Evolutionary conservation across 768 basidiomycete species (phyloP).

Genomic region (Multifurca ochricompacta): DNA sequence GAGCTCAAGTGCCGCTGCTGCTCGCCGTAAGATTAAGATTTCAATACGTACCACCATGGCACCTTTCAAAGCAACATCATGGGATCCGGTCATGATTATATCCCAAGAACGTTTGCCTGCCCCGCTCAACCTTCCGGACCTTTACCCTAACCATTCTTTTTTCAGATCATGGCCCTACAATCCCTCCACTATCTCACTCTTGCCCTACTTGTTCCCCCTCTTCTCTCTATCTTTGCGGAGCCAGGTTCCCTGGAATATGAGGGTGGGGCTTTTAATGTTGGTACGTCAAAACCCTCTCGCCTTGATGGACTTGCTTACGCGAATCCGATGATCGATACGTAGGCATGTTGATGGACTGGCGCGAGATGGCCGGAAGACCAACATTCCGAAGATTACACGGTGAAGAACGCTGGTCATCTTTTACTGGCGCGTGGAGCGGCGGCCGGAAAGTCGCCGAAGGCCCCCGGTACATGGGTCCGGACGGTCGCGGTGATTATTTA

Average conservation of each 20-base stretch:
- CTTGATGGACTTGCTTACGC: neutral
- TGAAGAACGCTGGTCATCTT: constrained; percentile 56
- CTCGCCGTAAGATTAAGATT: neutral
- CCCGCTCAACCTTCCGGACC: neutral
- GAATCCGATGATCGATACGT: constrained; percentile 1
- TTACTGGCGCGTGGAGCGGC: constrained; percentile 72
- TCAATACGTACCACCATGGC: constrained; percentile 25
- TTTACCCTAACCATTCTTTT: constrained; percentile 8
- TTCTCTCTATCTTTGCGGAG: constrained; percentile 70
- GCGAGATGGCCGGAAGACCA: constrained; percentile 82
- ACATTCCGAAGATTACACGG: constrained; percentile 63
- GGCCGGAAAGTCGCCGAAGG: constrained; percentile 66
- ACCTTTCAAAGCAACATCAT: constrained; percentile 44
- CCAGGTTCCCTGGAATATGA: constrained; percentile 61
- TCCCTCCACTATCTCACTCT: constrained; percentile 90
- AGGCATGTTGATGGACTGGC: constrained; percentile 98
- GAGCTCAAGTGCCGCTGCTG: no score
- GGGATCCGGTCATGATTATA: constrained; percentile 85
- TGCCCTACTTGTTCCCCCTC: constrained; percentile 70
- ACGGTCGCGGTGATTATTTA: constrained; percentile 64
- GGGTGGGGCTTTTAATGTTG: constrained; percentile 73
- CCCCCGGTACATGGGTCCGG: constrained; percentile 47
- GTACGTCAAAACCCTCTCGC: constrained; percentile 40
- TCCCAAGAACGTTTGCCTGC: constrained; percentile 54
- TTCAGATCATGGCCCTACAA: constrained; percentile 88